These are phyloP conservation scores for Trametes cinnabarina DNA, from an alignment of 768 basidiomycete species.

Conservation along the genomic window DNA sequence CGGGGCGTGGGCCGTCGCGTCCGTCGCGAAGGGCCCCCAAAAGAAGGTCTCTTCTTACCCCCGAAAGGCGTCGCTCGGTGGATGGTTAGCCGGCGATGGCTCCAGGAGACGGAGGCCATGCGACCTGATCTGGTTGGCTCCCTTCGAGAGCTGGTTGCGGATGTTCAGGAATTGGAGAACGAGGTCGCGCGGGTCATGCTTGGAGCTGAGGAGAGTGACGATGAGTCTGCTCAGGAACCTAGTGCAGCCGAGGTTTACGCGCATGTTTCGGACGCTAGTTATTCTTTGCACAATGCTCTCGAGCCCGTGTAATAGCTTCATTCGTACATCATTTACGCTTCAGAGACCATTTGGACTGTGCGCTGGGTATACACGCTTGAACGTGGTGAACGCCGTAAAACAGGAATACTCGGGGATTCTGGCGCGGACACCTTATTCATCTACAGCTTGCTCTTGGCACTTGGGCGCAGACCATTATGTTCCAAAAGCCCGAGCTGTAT, in stretches of 20 bases:
- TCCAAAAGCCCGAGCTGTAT: conserved; percentile 14
- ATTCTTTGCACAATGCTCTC: conserved; percentile 31
- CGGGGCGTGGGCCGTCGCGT: conserved; percentile 57
- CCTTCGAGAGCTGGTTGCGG: conserved; percentile 45
- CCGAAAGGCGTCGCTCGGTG: conserved; percentile 63
- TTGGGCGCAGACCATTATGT: conserved; percentile 7
- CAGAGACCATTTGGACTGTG: not conserved
- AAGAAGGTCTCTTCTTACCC: conserved; percentile 57
- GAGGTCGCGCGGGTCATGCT: conserved; percentile 33
- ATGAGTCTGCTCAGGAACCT: conserved; percentile 21
- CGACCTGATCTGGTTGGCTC: conserved; percentile 48
- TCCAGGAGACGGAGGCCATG: conserved; percentile 37
- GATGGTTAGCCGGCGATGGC: conserved; percentile 77
- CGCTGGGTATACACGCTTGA: too few species aligned
- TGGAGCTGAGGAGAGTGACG: conserved; percentile 54
- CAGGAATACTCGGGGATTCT: too few species aligned
- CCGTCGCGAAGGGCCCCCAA: conserved; percentile 51
- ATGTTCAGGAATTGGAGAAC: conserved; percentile 34
- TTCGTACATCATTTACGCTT: not conserved
- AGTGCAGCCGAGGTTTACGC: conserved; percentile 1
- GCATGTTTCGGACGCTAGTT: conserved; percentile 26
- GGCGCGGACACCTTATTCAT: too few species aligned
- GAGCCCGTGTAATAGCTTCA: conserved; percentile 16
- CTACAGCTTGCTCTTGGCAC: not conserved
- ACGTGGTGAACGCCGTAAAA: too few species aligned